phyloP scores from a whole-genome alignment of 2,329 filamentous ascomycete species.

The Helotiales sp. region DNA sequence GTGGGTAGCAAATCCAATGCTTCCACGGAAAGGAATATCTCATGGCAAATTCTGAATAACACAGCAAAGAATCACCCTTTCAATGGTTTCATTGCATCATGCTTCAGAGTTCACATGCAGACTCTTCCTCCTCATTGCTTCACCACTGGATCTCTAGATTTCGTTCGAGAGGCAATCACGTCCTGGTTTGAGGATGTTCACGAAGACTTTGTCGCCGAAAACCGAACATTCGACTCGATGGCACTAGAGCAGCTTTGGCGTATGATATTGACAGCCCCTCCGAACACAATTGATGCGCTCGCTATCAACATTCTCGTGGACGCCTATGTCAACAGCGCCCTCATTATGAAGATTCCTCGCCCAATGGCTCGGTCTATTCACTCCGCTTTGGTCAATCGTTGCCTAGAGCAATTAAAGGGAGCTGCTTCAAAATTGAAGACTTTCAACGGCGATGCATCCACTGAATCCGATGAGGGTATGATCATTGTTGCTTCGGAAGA shows the following conservation, averaged over 20 bases:
- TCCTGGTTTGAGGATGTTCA: conserved; percentile 54
- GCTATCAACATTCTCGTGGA: conserved; percentile 75
- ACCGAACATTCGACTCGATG: conserved; percentile 56
- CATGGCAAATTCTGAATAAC: conserved; percentile 70
- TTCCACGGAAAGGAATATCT: conserved; percentile 64
- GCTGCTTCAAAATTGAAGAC: conserved; percentile 63
- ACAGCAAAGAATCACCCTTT: conserved; percentile 50
- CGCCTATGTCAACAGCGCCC: conserved; percentile 67
- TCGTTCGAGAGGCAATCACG: conserved; percentile 59
- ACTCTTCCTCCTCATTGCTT: conserved; percentile 61
- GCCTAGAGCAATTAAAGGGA: conserved; percentile 69
- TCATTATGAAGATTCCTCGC: conserved; percentile 56
- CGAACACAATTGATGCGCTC: conserved; percentile 66
- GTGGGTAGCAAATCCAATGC: conserved; percentile 68
- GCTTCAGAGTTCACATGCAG: conserved; percentile 62
- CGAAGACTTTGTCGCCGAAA: conserved; percentile 56
- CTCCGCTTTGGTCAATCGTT: conserved; percentile 73
- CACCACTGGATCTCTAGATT: conserved; percentile 65
- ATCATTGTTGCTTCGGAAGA: conserved; percentile 53
- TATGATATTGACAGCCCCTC: conserved; percentile 72
- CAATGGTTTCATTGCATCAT: conserved; percentile 59
- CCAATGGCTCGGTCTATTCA: conserved; percentile 64
- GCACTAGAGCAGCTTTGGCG: conserved; percentile 80
- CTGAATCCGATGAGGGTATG: conserved; percentile 58
- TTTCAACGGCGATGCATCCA: conserved; percentile 50